Conservation (phyloP, 371 early-diverging fungal species). For the Mucor irregularis region DNA sequence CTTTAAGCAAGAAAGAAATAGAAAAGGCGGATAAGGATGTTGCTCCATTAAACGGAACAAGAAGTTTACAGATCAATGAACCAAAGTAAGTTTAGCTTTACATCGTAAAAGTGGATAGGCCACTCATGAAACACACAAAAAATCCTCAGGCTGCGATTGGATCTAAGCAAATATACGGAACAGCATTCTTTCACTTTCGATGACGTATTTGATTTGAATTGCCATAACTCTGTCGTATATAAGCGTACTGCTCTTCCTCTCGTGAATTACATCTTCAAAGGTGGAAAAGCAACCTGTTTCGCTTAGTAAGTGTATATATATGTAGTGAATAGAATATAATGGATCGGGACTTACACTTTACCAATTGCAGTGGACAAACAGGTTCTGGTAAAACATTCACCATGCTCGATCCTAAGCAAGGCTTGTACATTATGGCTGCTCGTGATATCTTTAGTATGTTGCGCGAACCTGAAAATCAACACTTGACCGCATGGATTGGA, state of each 20-base stretch:
- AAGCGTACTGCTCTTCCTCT: constrained; percentile 89
- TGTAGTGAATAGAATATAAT: background rate
- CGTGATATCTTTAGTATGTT: constrained; percentile 84
- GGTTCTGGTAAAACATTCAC: constrained; percentile 97
- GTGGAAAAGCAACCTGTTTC: constrained; percentile 98
- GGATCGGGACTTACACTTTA: background rate
- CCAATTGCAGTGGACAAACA: constrained; percentile 89
- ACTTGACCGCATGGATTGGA: constrained; percentile 79
- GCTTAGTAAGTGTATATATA: constrained; percentile 78
- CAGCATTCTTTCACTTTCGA: constrained; percentile 96
- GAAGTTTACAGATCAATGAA: constrained; percentile 83
- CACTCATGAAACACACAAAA: background rate
- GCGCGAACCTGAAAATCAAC: constrained; percentile 71
- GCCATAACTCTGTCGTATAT: constrained; percentile 79
- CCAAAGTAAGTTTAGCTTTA: constrained; percentile 53
- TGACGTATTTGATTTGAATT: constrained; percentile 88
- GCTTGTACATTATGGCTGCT: constrained; percentile 93
- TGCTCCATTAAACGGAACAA: constrained; percentile 59
- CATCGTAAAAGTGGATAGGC: background rate
- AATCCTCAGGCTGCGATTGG: constrained; percentile 78
- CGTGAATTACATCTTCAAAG: constrained; percentile 91
- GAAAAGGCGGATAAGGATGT: constrained; percentile 85
- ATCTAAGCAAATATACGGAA: constrained; percentile 93
- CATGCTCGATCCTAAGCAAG: constrained; percentile 86
- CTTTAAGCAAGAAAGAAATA: constrained; percentile 83